phyloP scores from a whole-genome alignment of 495 filamentous ascomycete species.

The Aspergillus ellipticus region DNA sequence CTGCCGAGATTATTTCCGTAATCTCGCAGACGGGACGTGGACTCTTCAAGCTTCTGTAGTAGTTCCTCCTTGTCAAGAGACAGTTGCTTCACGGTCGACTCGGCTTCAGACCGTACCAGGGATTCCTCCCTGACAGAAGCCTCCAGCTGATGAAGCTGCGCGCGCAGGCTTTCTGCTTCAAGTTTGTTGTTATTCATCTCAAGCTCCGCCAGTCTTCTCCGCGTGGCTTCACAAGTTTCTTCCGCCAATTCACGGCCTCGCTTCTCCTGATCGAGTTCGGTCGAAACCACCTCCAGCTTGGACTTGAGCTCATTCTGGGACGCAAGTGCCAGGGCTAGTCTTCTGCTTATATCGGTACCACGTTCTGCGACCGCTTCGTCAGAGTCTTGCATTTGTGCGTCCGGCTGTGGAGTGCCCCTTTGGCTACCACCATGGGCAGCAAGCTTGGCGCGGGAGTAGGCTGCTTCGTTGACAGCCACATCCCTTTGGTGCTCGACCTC shows the following conservation, averaged over 20 bases:
- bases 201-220: conserved; percentile 77
- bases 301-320: conserved; percentile 71
- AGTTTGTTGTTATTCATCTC: conserved; percentile 79
- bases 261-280: conserved; percentile 76
- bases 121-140: conserved; percentile 74
- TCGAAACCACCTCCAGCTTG: conserved; percentile 60
- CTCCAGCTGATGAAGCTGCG: conserved; percentile 75
- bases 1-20: conserved; percentile 68
- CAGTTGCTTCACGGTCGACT: conserved; percentile 66
- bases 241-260: conserved; percentile 79
- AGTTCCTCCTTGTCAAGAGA: conserved; percentile 82
- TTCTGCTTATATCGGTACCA: conserved; percentile 71
- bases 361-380: conserved; percentile 59
- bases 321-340: conserved; percentile 75
- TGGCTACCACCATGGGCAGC: conserved; percentile 76
- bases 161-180: conserved; percentile 79
- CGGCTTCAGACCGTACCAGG: conserved; percentile 68
- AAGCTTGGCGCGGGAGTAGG: conserved; percentile 89
- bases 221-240: conserved; percentile 76
- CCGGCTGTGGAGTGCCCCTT: conserved; percentile 66
- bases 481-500: conserved; percentile 92
- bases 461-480: conserved; percentile 84
- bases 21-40: conserved; percentile 61
- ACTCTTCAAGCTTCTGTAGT: conserved; percentile 63
- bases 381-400: conserved; percentile 51